Evolutionary conservation across 225 moss, liverwort and hornwort species (phyloP), one percentile per base, ranked within the genome.

Genomic region (Sphagnum contortum): DNA sequence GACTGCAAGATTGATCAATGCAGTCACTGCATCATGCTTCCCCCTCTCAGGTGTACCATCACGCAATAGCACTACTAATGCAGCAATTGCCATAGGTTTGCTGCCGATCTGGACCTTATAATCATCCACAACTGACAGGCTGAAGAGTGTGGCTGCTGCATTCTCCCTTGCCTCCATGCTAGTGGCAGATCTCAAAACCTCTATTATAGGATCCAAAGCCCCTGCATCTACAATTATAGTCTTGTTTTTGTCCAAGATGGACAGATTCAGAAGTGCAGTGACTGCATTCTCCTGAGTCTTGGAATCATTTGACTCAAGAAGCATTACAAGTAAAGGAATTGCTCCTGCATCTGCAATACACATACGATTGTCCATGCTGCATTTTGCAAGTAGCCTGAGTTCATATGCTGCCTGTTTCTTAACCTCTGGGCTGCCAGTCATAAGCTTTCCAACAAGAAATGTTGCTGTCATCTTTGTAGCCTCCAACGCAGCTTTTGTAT

Each of bases 211-310:
- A 51, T 79, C 70, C 4, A 79, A 53, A n/a, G 68, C 71, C 44
- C 75, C 74, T 48, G 85, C 77, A 50, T 71, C 73, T 12, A 88
- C 79, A 45, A 92, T 92, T 65, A 75, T 60, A 53, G 69, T 72
- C 71, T 89, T 89, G 60, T 87, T 92, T 46, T 87, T 83, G 45
- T 89, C 83, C 2, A 81, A 80, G 66, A 89, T 87, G 14, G 92
- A 92, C 4, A 92, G 72, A 53, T 89, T 87, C 1, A 92, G 73
- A 1, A 92, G 78, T 2, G 89, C 79, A 4, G 89, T 88, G 1
- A 92, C 82, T 13, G 92, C 89, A 64, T 92, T 86, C 61, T 92
- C 89, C 65, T 88, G 92, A 11, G 87, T 78, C 56, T 81, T 85
- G 0, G 77, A 60, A 65, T 92, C 92, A 57, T 66, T 81, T 45